A percentile compares a stretch with the other conserved stretches of the same genome.
These are phyloP conservation scores for Auxenochlorella pyrenoidosa DNA, from an alignment of 139 green algal species.

Conservation along the genomic window DNA sequence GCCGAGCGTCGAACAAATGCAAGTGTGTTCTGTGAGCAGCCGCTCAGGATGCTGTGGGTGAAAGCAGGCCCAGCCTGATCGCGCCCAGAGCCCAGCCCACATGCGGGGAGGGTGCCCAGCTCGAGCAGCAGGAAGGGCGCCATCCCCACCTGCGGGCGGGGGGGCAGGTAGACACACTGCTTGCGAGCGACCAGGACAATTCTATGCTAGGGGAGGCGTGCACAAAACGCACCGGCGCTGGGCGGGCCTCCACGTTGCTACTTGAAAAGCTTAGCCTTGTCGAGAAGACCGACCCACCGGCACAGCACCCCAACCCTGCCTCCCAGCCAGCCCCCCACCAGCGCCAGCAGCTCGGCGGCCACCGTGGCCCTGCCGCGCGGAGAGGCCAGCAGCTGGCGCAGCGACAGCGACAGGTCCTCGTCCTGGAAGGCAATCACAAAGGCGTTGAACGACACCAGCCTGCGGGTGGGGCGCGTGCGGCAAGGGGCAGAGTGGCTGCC, in stretches of 20 bases:
- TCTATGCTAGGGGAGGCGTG: too few relatives aligned
- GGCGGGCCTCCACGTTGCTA: too few relatives aligned
- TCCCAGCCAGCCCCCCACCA: constrained; percentile 16
- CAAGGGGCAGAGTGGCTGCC: too few relatives aligned
- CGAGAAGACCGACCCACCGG: too few relatives aligned
- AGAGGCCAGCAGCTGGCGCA: constrained; percentile 46
- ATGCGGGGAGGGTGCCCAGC: constrained; percentile 47
- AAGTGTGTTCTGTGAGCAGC: too few relatives aligned
- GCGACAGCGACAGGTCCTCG: constrained; percentile 43
- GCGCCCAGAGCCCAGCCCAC: background rate
- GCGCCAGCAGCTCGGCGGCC: constrained; percentile 34
- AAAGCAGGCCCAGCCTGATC: too few relatives aligned
- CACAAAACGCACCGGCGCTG: too few relatives aligned
- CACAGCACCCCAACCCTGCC: too few relatives aligned
- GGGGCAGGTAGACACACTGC: background rate
- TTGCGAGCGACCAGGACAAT: too few relatives aligned
- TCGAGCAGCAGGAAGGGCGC: constrained; percentile 62
- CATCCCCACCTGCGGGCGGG: constrained; percentile 44
- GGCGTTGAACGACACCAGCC: constrained; percentile 55
- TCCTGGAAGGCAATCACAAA: constrained; percentile 52
- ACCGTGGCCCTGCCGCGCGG: constrained; percentile 44
- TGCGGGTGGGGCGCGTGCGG: background rate
- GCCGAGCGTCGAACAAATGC: too few relatives aligned
- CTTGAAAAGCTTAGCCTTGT: too few relatives aligned
- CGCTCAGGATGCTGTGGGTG: too few relatives aligned